phyloP scores from a whole-genome alignment of 2,329 filamentous ascomycete genomes.

The Clonostachys solani region DNA sequence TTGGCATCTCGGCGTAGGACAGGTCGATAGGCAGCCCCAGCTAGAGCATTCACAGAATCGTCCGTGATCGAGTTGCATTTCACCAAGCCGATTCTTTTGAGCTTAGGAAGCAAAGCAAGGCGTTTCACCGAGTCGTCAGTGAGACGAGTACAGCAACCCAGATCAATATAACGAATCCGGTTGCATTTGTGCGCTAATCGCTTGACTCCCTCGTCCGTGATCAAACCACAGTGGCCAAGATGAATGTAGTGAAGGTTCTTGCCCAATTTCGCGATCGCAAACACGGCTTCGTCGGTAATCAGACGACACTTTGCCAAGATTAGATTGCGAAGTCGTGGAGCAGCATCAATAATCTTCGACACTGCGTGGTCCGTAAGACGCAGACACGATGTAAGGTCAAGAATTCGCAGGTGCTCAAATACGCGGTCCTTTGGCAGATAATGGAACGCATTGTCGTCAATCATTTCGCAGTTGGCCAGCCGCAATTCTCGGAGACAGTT shows the following conservation, averaged over 20 bases:
- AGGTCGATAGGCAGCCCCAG: conserved; percentile 59
- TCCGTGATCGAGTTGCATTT: conserved; percentile 93
- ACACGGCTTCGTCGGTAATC: conserved; percentile 84
- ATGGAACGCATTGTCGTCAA: conserved; percentile 87
- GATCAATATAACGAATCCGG: conserved; percentile 92
- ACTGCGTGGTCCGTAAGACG: conserved; percentile 83
- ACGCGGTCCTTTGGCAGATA: conserved; percentile 62
- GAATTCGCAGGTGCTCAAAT: conserved; percentile 86
- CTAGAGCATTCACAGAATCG: conserved; percentile 79
- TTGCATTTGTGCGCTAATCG: conserved; percentile 83
- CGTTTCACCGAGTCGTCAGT: conserved; percentile 85
- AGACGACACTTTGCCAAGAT: conserved; percentile 92
- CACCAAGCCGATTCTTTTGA: conserved; percentile 91
- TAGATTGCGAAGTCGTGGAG: conserved; percentile 85
- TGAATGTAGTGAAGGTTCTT: conserved; percentile 98
- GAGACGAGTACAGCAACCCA: conserved; percentile 88
- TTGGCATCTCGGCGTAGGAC: conserved; percentile 43
- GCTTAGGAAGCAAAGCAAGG: conserved; percentile 81
- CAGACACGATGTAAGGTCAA: conserved; percentile 87
- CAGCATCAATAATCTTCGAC: conserved; percentile 79
- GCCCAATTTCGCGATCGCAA: conserved; percentile 81
- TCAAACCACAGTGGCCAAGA: conserved; percentile 85
- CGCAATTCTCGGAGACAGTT: conserved; percentile 86
- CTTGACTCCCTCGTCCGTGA: conserved; percentile 86
- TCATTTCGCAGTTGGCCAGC: conserved; percentile 76